These are phyloP conservation scores for Coprinellus aureogranulatus DNA, from an alignment of 768 basidiomycete species.

Conservation along the genomic window DNA sequence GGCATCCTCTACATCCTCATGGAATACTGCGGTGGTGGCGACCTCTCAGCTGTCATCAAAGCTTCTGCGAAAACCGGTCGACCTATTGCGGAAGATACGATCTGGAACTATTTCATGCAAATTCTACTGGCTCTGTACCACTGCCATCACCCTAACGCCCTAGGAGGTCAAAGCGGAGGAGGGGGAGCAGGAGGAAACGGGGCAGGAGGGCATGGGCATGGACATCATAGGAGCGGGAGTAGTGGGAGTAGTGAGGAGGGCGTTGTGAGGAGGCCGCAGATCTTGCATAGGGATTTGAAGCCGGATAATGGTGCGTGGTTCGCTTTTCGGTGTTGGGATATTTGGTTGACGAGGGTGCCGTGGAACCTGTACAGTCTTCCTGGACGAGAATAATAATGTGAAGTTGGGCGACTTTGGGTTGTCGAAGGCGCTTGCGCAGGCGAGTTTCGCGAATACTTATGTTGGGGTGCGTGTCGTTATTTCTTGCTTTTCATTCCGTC, in stretches of 20 bases:
- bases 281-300: slow-evolving; percentile 93
- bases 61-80: slow-evolving; percentile 65
- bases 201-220: too few relatives aligned
- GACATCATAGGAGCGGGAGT: slow-evolving; percentile 40
- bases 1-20: slow-evolving; percentile 96
- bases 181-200: too few relatives aligned
- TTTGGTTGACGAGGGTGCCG: too few relatives aligned
- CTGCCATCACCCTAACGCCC: slow-evolving; percentile 80
- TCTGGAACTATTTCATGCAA: slow-evolving; percentile 97
- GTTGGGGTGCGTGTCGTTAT: slow-evolving; percentile 71
- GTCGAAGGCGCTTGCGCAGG: slow-evolving; percentile 84
- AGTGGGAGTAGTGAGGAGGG: slow-evolving; percentile 43
- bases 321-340: too few relatives aligned
- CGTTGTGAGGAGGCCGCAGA: slow-evolving; percentile 58
- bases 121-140: slow-evolving; percentile 85
- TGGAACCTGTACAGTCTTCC: slow-evolving; percentile 91
- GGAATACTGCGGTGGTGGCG: slow-evolving; percentile 98
- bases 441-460: slow-evolving; percentile 92
- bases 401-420: slow-evolving; percentile 98
- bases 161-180: too few relatives aligned
- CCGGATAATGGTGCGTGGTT: slow-evolving; percentile 84
- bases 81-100: slow-evolving; percentile 83
- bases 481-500: too few relatives aligned
- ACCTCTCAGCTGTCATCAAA: slow-evolving; percentile 86
- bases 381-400: slow-evolving; percentile 79